These are phyloP conservation scores for Corymbia maculata DNA, from an alignment of 345 rosid genomes.

Conservation along the genomic window DNA sequence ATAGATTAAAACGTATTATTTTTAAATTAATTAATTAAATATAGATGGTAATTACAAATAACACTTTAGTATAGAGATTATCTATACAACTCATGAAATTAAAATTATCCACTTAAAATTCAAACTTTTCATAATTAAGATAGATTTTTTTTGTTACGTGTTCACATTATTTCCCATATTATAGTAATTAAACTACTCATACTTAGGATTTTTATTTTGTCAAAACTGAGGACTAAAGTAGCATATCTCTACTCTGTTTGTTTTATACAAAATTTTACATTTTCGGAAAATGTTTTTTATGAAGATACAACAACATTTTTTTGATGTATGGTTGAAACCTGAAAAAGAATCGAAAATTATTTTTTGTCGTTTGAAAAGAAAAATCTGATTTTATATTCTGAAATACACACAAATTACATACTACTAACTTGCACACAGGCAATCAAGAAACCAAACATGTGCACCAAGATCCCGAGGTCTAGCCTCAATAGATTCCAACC, in stretches of 20 bases:
- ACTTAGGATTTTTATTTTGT: background rate
- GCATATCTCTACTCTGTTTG: background rate
- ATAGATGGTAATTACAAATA: background rate
- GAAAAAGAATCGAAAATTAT: no score
- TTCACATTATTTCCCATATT: background rate
- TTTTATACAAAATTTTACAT: no score
- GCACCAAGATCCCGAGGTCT: background rate
- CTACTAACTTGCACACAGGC: no score
- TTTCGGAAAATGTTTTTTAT: no score
- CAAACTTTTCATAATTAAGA: background rate
- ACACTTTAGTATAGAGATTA: background rate
- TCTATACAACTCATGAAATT: background rate
- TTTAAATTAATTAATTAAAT: background rate
- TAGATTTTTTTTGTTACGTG: background rate
- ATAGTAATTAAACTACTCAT: no score
- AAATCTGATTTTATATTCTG: no score
- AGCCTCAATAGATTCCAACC: background rate
- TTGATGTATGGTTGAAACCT: background rate
- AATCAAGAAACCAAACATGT: background rate
- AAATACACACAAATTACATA: background rate
- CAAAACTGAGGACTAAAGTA: background rate
- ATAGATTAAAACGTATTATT: background rate
- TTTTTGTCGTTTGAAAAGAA: background rate
- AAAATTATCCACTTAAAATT: background rate
- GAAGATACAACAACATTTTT: no score